phyloP scores from a whole-genome alignment of 768 basidiomycete species.

The Mycena vulgaris region DNA sequence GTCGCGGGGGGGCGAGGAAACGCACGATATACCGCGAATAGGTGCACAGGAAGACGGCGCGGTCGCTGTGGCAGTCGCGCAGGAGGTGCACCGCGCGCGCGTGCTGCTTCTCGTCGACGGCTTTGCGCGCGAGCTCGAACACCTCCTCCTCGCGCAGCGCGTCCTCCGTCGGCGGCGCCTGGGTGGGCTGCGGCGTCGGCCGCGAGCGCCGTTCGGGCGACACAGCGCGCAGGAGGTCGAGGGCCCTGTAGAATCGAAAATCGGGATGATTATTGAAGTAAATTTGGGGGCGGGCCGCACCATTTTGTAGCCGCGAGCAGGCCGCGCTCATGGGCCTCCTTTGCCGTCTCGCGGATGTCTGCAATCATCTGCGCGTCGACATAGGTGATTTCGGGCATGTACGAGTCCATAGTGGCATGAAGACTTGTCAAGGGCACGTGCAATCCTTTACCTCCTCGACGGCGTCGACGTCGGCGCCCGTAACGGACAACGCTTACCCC shows the following conservation, averaged over 20 bases:
- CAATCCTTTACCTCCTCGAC: too few species aligned
- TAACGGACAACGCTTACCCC: conserved; percentile 83
- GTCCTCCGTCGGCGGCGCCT: conserved; percentile 52
- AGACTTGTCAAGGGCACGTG: too few species aligned
- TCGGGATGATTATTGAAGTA: too few species aligned
- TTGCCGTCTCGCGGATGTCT: conserved; percentile 63
- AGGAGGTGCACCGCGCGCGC: conserved; percentile 69
- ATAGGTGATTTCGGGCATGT: conserved; percentile 19
- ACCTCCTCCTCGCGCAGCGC: conserved; percentile 67
- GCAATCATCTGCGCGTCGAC: conserved; percentile 55
- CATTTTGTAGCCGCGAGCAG: conserved; percentile 68
- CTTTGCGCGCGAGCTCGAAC: conserved; percentile 67
- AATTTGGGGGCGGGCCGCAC: too few species aligned
- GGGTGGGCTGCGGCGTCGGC: conserved; percentile 27
- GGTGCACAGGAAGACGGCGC: conserved; percentile 41
- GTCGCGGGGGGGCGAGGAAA: not conserved
- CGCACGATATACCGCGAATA: conserved; percentile 38
- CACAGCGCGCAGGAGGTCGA: conserved; percentile 66
- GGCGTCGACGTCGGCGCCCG: conserved; percentile 66
- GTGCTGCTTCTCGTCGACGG: conserved; percentile 73
- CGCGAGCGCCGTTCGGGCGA: conserved; percentile 50
- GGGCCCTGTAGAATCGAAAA: conserved; percentile 56
- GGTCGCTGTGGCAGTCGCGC: conserved; percentile 61
- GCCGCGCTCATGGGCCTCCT: conserved; percentile 68
- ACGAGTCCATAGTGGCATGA: conserved; percentile 9